Evolutionary conservation across 2,329 filamentous ascomycete species (phyloP), one percentile per base, ranked within the genome.

Genomic region (Didymella pomorum): DNA sequence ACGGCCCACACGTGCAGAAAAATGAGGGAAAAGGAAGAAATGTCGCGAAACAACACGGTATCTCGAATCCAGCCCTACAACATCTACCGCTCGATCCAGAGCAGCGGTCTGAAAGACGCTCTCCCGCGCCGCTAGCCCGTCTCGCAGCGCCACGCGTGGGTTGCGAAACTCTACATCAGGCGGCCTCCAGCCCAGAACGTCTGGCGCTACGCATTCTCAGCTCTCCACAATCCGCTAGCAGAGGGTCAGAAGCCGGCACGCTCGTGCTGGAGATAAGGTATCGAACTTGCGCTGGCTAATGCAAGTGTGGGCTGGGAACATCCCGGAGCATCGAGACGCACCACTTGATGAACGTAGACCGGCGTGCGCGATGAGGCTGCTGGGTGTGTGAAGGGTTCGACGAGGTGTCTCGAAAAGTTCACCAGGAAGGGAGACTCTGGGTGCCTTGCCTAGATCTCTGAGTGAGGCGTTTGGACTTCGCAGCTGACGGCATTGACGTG

Each of bases 171-270:
- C 25, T 35, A 25, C 41, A 18, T 26, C 6, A n/a, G 16, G 16
- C 16, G 16, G 31, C 16, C 31, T 35, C 6, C 35, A 52, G 54
- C 49, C 49, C 49, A 58, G 55, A 58, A 49, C 44, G 29, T 48
- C 43, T 42, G 49, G 11, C 33, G 44, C 35, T 58, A 44, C 48
- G n/a, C 10, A 14, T 31, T 48, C 41, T 58, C 49, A 58, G 55
- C 55, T 58, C 55, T 52, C 55, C 49, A 58, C 44, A 47, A 9
- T 12, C 12, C 44, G 37, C 49, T 52, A 58, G 55, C 25, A 14
- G 44, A 16, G 12, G 16, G 23, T 18, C 29, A n/a, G 31, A 44
- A 29, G n/a, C 21, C 14, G n/a, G 43, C 37, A 25, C 29, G 55
- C 10, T 50, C 44, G 25, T 41, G 44, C 31, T 26, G 50, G 28